Evolutionary conservation across 139 green algal species (phyloP).

Genomic region (Chlorella sp.): DNA sequence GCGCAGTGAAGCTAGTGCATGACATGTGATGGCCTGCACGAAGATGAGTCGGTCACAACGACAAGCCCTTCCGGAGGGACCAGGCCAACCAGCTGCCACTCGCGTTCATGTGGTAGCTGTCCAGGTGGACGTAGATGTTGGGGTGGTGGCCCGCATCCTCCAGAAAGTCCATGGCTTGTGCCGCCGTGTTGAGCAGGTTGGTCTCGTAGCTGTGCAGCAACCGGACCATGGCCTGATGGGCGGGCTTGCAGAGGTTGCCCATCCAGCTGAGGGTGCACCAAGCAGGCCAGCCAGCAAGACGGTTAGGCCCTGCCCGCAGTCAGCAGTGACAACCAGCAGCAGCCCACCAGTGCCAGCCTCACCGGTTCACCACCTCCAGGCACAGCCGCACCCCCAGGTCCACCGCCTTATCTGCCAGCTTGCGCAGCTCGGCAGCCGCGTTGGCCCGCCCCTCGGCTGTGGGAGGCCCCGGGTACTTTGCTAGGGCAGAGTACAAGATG

Average conservation of each 20-base stretch:
- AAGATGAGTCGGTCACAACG: too few relatives aligned
- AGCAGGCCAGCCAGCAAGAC: too few relatives aligned
- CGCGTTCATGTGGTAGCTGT: conserved; percentile 70
- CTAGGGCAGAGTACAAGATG: conserved; percentile 43
- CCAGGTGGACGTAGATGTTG: conserved; percentile 62
- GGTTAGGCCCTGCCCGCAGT: too few relatives aligned
- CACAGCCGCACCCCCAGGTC: conserved; percentile 39
- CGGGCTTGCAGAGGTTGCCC: too few relatives aligned
- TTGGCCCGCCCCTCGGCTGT: conserved; percentile 23
- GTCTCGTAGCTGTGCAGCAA: conserved; percentile 55
- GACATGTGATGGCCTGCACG: too few relatives aligned
- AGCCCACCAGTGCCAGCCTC: too few relatives aligned
- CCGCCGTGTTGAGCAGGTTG: conserved; percentile 58
- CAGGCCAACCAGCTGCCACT: too few relatives aligned
- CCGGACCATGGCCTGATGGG: too few relatives aligned
- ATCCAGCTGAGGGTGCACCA: too few relatives aligned
- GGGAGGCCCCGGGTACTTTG: conserved; percentile 40
- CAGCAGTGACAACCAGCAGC: not conserved
- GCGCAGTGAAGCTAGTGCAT: too few relatives aligned
- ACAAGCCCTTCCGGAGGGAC: too few relatives aligned
- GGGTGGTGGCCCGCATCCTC: conserved; percentile 37
- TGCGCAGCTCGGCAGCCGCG: conserved; percentile 6
- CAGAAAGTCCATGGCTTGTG: conserved; percentile 58
- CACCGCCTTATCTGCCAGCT: conserved; percentile 35
- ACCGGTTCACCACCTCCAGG: conserved; percentile 51